Conservation (phyloP, 768 basidiomycete species). For the Panaeolus cyanescens region DNA sequence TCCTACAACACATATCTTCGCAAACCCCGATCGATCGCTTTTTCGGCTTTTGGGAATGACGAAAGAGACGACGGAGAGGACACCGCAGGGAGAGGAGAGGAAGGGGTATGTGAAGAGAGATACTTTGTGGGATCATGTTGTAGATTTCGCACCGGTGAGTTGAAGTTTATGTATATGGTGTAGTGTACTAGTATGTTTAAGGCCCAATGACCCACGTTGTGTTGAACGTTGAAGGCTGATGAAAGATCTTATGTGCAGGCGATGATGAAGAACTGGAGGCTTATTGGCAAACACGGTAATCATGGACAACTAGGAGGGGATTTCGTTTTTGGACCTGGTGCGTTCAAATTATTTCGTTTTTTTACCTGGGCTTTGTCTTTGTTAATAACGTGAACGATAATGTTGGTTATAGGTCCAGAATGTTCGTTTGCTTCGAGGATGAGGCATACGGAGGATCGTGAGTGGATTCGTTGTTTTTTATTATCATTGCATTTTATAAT, state of each 20-base stretch:
- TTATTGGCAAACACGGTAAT: conserved; percentile 65
- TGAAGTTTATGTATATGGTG: conserved; percentile 17
- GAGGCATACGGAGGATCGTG: conserved; percentile 65
- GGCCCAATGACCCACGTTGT: conserved; percentile 29
- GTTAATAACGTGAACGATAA: too few species aligned
- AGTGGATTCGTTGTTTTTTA: conserved; percentile 23
- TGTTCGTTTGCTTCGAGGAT: conserved; percentile 59
- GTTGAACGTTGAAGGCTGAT: neutral
- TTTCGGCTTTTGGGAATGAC: conserved; percentile 66
- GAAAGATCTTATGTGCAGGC: conserved; percentile 29
- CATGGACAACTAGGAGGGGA: conserved; percentile 66
- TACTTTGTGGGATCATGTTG: neutral
- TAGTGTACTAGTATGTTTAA: conserved; percentile 44
- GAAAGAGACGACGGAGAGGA: conserved; percentile 42
- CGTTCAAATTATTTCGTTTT: neutral
- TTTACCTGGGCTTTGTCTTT: too few species aligned
- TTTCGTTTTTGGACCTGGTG: conserved; percentile 62
- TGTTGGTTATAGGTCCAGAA: conserved; percentile 31
- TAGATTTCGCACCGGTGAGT: neutral
- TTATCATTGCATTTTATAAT: neutral
- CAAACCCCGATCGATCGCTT: conserved; percentile 62
- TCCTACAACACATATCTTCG: conserved; percentile 49
- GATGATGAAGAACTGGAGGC: conserved; percentile 39
- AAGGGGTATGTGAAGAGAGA: conserved; percentile 43
- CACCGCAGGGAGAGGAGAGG: conserved; percentile 45